Evolutionary conservation across 1,284 basidiomycete genomes (phyloP).

Genomic region (Polyporus tsugae): DNA sequence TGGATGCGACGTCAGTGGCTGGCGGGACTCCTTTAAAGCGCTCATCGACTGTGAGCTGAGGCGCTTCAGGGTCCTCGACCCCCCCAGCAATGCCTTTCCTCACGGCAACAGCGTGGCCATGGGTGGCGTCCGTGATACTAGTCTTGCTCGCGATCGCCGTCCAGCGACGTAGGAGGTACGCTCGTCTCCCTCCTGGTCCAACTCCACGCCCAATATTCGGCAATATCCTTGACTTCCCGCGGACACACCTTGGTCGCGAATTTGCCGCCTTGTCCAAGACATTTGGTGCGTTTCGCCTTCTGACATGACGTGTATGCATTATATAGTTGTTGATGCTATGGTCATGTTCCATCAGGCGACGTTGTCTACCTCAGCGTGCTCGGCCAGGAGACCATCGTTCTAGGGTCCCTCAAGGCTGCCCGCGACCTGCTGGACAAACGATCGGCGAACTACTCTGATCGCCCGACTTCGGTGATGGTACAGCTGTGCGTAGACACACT

Average conservation of each 20-base stretch:
- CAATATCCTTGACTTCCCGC: slow-evolving; percentile 13
- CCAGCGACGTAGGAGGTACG: not conserved
- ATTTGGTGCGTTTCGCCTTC: not conserved
- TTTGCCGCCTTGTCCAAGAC: not conserved
- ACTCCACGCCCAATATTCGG: slow-evolving; percentile 4
- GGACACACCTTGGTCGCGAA: slow-evolving; percentile 11
- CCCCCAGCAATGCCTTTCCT: not conserved
- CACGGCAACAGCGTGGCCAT: not conserved
- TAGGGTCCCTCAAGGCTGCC: slow-evolving; percentile 62
- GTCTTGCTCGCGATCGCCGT: not conserved
- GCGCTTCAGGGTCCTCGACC: not conserved
- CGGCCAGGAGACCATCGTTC: slow-evolving; percentile 65
- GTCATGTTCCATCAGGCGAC: slow-evolving; percentile 51
- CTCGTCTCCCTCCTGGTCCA: slow-evolving; percentile 13
- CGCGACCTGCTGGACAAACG: slow-evolving; percentile 72
- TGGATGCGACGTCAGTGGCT: too few species aligned
- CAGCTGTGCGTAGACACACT: slow-evolving; percentile 14
- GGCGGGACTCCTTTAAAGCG: too few species aligned
- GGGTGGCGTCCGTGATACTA: not conserved
- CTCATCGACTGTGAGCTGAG: too few species aligned
- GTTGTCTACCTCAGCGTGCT: slow-evolving; percentile 65
- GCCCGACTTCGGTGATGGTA: slow-evolving; percentile 49
- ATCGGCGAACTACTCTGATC: slow-evolving; percentile 71
- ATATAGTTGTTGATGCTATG: too few species aligned
- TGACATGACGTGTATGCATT: too few species aligned